phyloP scores from a whole-genome alignment of 345 rosid genomes.

The Anacardium occidentale region DNA sequence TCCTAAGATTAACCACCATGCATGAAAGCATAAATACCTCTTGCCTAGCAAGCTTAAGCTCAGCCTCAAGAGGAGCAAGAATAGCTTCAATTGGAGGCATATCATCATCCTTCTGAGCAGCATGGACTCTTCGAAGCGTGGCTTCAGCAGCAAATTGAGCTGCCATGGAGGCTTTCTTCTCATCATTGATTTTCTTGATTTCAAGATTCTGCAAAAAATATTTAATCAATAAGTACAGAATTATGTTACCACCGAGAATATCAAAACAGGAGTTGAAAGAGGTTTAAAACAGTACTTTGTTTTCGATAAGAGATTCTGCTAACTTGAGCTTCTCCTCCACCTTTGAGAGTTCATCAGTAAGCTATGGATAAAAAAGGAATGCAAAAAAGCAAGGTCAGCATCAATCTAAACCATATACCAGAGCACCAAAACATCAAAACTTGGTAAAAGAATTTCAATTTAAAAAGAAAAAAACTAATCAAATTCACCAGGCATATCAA shows the following conservation, averaged over 20 bases:
- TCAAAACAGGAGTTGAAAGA: neutral
- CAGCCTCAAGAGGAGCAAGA: constrained; percentile 98
- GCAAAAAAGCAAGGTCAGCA: constrained; percentile 20
- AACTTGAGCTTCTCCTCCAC: constrained; percentile 82
- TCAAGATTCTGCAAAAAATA: constrained; percentile 73
- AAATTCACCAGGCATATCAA: constrained; percentile 4
- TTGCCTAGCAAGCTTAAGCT: constrained; percentile 83
- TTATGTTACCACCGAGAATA: neutral
- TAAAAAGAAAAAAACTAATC: neutral
- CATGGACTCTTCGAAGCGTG: constrained; percentile 94
- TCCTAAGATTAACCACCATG: constrained; percentile 10
- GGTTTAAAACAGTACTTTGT: constrained; percentile 54
- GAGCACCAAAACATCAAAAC: neutral
- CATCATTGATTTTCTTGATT: constrained; percentile 93
- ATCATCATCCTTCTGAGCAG: constrained; percentile 99
- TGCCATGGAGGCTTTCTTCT: constrained; percentile 97
- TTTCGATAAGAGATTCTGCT: constrained; percentile 76
- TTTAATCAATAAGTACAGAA: constrained; percentile 14
- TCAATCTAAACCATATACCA: constrained; percentile 11
- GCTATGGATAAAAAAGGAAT: constrained; percentile 43
- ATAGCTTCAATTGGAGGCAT: constrained; percentile 99
- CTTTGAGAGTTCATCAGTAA: constrained; percentile 79
- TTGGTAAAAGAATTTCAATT: neutral
- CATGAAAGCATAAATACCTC: constrained; percentile 47
- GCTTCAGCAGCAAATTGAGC: constrained; percentile 99